Percentiles rank a stretch among this genome's conserved stretches.
Conservation (phyloP, 768 basidiomycete species). For the Lentinula aciculospora region DNA sequence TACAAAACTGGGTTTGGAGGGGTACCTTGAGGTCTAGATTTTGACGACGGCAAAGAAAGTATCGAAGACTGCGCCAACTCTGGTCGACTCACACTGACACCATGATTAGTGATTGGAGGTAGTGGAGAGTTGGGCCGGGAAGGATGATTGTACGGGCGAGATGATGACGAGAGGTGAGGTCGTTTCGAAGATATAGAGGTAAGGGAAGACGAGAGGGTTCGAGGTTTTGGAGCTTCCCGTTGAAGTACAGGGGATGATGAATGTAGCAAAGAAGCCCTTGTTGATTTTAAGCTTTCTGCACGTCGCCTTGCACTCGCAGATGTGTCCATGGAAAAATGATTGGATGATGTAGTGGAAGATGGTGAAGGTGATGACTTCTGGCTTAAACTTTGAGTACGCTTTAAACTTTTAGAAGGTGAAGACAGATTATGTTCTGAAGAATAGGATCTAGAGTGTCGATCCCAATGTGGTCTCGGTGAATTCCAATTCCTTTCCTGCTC, state of each 20-base stretch:
- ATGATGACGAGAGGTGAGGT: background rate
- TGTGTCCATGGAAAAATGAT: background rate
- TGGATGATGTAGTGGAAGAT: conserved; percentile 12
- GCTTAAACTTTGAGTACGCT: background rate
- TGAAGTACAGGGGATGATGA: conserved; percentile 8
- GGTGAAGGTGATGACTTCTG: conserved; percentile 14
- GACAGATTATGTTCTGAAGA: background rate
- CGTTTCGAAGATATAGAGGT: background rate
- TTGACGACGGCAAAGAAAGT: background rate
- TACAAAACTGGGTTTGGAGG: background rate
- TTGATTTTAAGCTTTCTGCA: conserved; percentile 16
- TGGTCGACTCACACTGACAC: background rate
- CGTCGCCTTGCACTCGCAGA: conserved; percentile 11
- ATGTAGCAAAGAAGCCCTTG: background rate
- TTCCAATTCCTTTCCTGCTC: conserved; percentile 69
- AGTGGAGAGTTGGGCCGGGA: conserved; percentile 15
- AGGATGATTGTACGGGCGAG: conserved; percentile 15
- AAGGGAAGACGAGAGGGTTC: background rate
- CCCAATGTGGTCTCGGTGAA: conserved; percentile 55
- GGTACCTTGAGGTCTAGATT: background rate
- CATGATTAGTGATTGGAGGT: background rate
- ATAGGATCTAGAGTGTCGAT: conserved; percentile 13
- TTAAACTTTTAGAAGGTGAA: background rate
- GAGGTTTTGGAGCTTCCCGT: background rate
- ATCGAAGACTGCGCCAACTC: background rate